These are phyloP conservation scores for Royoungia palumana DNA, from an alignment of 768 basidiomycete species.

Conservation along the genomic window DNA sequence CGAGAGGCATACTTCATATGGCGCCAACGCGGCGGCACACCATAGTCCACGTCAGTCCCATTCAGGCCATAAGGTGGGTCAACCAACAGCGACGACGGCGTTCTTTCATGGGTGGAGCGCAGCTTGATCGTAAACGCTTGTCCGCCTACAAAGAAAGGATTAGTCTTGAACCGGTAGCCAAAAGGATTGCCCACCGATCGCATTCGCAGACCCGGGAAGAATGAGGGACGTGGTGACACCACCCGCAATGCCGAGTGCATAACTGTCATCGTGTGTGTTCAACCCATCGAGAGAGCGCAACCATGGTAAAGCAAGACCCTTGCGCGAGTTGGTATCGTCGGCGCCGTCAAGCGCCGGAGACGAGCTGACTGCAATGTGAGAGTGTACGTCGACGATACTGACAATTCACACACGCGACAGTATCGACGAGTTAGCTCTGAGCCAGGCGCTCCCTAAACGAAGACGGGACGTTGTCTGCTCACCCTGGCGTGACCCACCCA, in stretches of 20 bases:
- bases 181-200: conserved; percentile 45
- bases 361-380: conserved; percentile 48
- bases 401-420: background rate
- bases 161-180: background rate
- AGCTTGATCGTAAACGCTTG: conserved; percentile 79
- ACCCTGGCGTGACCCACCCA: conserved; percentile 63
- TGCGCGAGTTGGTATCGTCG: conserved; percentile 52
- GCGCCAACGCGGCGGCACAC: conserved; percentile 51
- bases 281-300: conserved; percentile 67
- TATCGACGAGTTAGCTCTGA: background rate
- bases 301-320: conserved; percentile 49
- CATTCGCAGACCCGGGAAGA: conserved; percentile 66
- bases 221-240: conserved; percentile 73
- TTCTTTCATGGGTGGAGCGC: conserved; percentile 65
- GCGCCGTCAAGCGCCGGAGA: conserved; percentile 42
- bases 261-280: conserved; percentile 70
- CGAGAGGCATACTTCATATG: conserved; percentile 63
- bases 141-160: conserved; percentile 46
- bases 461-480: background rate
- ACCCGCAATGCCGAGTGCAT: conserved; percentile 57
- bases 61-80: conserved; percentile 67
- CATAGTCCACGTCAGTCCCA: conserved; percentile 29
- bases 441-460: background rate
- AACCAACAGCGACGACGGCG: conserved; percentile 62
- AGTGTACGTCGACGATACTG: conserved; percentile 54